These are phyloP conservation scores for Geoglossum glabrum DNA, from an alignment of 495 filamentous ascomycete species.

Conservation along the genomic window DNA sequence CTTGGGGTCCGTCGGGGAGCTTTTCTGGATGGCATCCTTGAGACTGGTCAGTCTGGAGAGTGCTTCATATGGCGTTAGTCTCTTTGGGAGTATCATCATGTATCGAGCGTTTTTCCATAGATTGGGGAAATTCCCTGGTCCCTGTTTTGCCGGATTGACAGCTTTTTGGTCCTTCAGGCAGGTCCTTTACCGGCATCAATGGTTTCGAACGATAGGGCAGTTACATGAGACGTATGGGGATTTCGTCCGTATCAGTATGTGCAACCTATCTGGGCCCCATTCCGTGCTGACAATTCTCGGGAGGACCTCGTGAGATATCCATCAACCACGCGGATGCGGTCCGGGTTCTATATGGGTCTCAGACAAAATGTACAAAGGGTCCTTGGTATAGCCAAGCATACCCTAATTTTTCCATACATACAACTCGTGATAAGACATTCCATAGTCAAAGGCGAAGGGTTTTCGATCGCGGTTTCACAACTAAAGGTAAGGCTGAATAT, in stretches of 20 bases:
- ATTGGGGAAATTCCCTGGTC: slow-evolving; percentile 20
- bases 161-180: slow-evolving; percentile 12
- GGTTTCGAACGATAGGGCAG: too few relatives aligned
- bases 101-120: slow-evolving; percentile 20
- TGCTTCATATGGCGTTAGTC: slow-evolving; percentile 12
- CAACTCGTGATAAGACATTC: slow-evolving; percentile 13
- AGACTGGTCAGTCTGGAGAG: background rate
- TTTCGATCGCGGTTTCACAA: slow-evolving; percentile 10
- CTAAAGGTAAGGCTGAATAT: background rate
- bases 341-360: slow-evolving; percentile 12
- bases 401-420: slow-evolving; percentile 15
- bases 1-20: too few relatives aligned
- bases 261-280: too few relatives aligned
- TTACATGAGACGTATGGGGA: slow-evolving; percentile 20
- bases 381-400: slow-evolving; percentile 14
- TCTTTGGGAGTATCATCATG: slow-evolving; percentile 18
- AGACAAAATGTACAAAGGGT: slow-evolving; percentile 15
- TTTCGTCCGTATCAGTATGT: slow-evolving; percentile 17
- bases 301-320: slow-evolving; percentile 20
- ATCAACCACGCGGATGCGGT: slow-evolving; percentile 17
- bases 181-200: too few relatives aligned
- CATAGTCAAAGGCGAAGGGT: slow-evolving; percentile 20
- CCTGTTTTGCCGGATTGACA: slow-evolving; percentile 16
- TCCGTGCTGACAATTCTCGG: background rate
- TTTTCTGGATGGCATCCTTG: too few relatives aligned